Base-by-base conservation (phyloP, 306 rosid species). In the Aeschynomene evenia region DNA sequence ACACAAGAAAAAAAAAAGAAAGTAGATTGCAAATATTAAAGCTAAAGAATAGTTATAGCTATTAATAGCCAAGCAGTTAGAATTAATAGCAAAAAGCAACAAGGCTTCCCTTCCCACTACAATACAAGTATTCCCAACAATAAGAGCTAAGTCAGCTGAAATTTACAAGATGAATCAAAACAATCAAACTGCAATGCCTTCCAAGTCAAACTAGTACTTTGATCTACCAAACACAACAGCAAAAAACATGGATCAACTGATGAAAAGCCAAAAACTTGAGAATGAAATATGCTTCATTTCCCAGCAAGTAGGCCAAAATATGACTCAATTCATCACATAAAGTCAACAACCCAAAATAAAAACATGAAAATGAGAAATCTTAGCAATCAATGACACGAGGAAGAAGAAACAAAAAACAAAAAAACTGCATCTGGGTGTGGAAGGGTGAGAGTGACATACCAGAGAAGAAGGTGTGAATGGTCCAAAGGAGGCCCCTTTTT, bases 361-460 rank as follows among this genome's bases (percentile, higher is more conserved):
- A 48, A 20, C 9, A 65, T 20, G 61, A 45, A 77, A 70, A 63
- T 29, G 71, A 36, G 55, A 5, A 34, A 34, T 29, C 48, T 16
- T 46, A 13, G 60, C 21, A 48, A 78, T 64, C 21, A 48, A 78
- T 64, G 21, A 62, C 46, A 19, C 37, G n/a, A n/a, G n/a, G n/a
- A 73, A 61, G 36, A 64, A 57, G 46, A 62, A 71, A 56, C 6
- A 10, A 36, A 40, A 68, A 82, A 63, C 42, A 36, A 40, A 68
- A 82, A 63, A 68, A 67, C n/a, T 54, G 56, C 36, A 83, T 48
- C 43, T 31, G 49, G 16, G 19, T 45, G 20, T 60, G 76, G 49
- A 21, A 7, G 64, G 73, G 72, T 31, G 61, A 82, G 75, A 28
- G 60, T 43, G 78, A 67, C 77, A 67, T 77, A 89, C 96, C 90